These are phyloP conservation scores for Quercus parvula DNA, from an alignment of 306 rosid species.

Conservation along the genomic window DNA sequence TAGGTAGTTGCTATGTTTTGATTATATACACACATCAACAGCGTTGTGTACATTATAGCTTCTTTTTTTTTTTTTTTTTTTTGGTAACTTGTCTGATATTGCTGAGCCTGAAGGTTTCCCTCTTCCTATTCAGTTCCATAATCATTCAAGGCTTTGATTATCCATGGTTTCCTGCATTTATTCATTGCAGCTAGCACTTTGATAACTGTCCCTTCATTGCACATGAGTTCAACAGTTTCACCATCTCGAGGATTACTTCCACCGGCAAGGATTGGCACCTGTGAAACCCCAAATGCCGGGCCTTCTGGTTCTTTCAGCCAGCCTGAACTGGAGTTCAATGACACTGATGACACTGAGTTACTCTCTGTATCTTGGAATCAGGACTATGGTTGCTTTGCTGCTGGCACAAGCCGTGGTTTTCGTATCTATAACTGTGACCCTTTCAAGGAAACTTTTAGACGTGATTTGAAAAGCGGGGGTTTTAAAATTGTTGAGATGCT, in stretches of 20 bases:
- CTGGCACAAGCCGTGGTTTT: constrained; percentile 87
- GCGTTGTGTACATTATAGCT: too few relatives aligned
- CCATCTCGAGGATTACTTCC: constrained; percentile 48
- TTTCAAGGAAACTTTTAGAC: constrained; percentile 81
- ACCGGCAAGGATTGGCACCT: constrained; percentile 38
- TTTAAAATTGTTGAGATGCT: constrained; percentile 92
- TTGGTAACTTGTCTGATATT: too few relatives aligned
- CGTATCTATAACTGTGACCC: constrained; percentile 85
- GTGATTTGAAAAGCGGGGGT: constrained; percentile 82
- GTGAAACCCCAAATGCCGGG: constrained; percentile 47
- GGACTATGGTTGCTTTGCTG: constrained; percentile 82
- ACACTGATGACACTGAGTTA: constrained; percentile 44
- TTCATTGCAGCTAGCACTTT: constrained; percentile 33
- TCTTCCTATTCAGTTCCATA: background rate
- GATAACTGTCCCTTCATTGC: constrained; percentile 27
- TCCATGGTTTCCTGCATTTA: constrained; percentile 7
- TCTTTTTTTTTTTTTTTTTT: too few relatives aligned
- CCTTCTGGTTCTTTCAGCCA: constrained; percentile 46
- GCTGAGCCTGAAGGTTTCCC: background rate
- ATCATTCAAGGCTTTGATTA: background rate
- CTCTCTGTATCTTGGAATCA: constrained; percentile 86
- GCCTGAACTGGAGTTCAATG: constrained; percentile 41
- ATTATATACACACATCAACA: too few relatives aligned
- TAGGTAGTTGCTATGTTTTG: too few relatives aligned
- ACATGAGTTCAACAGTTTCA: constrained; percentile 52